These are phyloP conservation scores for Polygonum aviculare DNA, from an alignment of 148 eudicot genomes.

Conservation along the genomic window DNA sequence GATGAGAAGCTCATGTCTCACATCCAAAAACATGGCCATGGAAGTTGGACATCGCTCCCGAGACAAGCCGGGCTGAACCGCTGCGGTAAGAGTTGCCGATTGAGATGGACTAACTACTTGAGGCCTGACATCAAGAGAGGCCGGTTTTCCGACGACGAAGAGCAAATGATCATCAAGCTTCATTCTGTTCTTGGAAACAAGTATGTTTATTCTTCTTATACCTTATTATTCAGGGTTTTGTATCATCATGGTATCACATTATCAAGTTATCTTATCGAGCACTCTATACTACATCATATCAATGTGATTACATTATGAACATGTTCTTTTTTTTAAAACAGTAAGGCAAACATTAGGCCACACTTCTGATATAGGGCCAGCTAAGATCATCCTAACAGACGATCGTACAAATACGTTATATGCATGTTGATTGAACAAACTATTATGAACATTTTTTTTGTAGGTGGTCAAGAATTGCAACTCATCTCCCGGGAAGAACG, in stretches of 20 bases:
- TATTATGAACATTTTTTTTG: not conserved
- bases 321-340: too few species aligned
- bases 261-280: too few species aligned
- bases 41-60: conserved; percentile 59
- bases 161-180: conserved; percentile 47
- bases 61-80: conserved; percentile 49
- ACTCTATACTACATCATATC: not conserved
- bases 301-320: not conserved
- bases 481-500: conserved; percentile 55
- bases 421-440: too few species aligned
- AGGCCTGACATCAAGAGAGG: conserved; percentile 64
- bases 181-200: conserved; percentile 64
- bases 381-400: too few species aligned
- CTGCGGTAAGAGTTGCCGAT: conserved; percentile 66
- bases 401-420: too few species aligned
- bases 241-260: too few species aligned
- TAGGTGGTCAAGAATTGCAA: conserved; percentile 65
- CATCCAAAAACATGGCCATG: conserved; percentile 42
- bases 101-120: conserved; percentile 62
- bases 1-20: conserved; percentile 42
- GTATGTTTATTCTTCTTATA: conserved; percentile 13
- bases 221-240: too few species aligned
- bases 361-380: too few species aligned
- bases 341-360: too few species aligned
- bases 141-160: conserved; percentile 44